A percentile compares a stretch with the other conserved stretches of the same genome.
Conservation (phyloP, 2,329 filamentous ascomycete species). For the Diaporthe sp. region DNA sequence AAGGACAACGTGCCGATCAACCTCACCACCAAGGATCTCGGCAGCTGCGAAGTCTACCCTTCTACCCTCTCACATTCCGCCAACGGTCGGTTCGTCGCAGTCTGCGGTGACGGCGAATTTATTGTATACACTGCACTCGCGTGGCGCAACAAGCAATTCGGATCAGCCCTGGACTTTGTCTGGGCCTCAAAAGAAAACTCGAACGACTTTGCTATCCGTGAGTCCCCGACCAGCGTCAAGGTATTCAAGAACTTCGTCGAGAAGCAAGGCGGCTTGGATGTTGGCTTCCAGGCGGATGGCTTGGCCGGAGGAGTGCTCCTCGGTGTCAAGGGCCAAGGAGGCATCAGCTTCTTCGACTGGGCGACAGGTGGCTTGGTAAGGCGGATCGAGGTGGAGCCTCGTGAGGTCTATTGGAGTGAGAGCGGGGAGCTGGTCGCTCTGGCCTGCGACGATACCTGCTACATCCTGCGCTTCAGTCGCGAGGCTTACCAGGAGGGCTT, state of each 20-base stretch:
- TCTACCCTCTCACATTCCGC: slow-evolving; percentile 96
- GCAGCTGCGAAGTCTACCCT: slow-evolving; percentile 96
- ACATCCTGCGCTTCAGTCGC: slow-evolving; percentile 91
- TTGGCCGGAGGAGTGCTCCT: slow-evolving; percentile 90
- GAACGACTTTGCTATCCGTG: slow-evolving; percentile 97
- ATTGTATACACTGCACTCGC: slow-evolving; percentile 98
- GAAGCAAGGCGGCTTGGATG: slow-evolving; percentile 88
- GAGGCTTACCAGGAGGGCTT: slow-evolving; percentile 89
- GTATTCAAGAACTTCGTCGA: slow-evolving; percentile 99
- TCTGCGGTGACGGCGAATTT: slow-evolving; percentile 97
- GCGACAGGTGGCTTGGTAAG: slow-evolving; percentile 88
- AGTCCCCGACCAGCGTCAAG: slow-evolving; percentile 94
- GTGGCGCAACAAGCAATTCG: slow-evolving; percentile 98
- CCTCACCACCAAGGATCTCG: slow-evolving; percentile 93
- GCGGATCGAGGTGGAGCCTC: slow-evolving; percentile 86
- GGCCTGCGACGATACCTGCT: slow-evolving; percentile 90
- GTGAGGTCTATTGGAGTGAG: slow-evolving; percentile 95
- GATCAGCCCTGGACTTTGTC: slow-evolving; percentile 93
- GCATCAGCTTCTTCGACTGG: slow-evolving; percentile 98
- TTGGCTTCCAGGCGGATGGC: slow-evolving; percentile 95
- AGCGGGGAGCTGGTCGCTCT: slow-evolving; percentile 93
- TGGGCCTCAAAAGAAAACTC: slow-evolving; percentile 98
- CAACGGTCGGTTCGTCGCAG: slow-evolving; percentile 86
- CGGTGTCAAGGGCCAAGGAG: slow-evolving; percentile 94
- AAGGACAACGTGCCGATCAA: slow-evolving; percentile 92